Evolutionary conservation across 257 asterid species (phyloP).

Genomic region (Nicotiana otophora): DNA sequence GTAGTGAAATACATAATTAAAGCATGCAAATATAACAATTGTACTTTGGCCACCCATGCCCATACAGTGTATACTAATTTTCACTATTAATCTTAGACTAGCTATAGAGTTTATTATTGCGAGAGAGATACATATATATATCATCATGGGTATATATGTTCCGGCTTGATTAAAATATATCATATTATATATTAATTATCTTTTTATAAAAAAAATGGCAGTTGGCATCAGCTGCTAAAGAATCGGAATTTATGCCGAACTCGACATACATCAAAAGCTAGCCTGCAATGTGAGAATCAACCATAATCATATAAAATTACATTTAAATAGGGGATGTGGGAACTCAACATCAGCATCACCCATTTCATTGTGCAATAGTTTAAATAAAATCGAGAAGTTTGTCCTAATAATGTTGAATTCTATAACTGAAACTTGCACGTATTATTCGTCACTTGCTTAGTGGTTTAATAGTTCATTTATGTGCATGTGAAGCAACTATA

Average conservation of each 20-base stretch:
- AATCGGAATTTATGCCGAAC: too few relatives aligned
- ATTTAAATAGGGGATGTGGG: too few relatives aligned
- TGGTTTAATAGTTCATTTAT: not conserved
- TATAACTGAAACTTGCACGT: not conserved
- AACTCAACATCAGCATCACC: not conserved
- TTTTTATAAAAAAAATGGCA: not conserved
- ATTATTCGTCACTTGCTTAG: not conserved
- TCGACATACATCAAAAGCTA: too few relatives aligned
- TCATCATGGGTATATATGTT: not conserved
- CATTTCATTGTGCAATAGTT: not conserved
- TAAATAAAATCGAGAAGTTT: not conserved
- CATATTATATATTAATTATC: not conserved
- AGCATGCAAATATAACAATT: slow-evolving; percentile 6
- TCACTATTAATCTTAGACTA: not conserved
- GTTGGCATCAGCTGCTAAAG: not conserved
- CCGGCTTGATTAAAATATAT: not conserved
- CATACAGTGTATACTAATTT: not conserved
- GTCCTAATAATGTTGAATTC: not conserved
- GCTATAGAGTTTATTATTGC: not conserved
- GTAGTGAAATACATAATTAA: slow-evolving; percentile 11
- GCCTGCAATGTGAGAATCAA: too few relatives aligned
- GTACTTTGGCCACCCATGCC: not conserved
- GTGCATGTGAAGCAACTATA: not conserved
- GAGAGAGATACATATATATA: too few relatives aligned
- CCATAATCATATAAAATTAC: too few relatives aligned